Evolutionary conservation across 2,329 filamentous ascomycete genomes (phyloP).

Genomic region (Exserohilum turcica): DNA sequence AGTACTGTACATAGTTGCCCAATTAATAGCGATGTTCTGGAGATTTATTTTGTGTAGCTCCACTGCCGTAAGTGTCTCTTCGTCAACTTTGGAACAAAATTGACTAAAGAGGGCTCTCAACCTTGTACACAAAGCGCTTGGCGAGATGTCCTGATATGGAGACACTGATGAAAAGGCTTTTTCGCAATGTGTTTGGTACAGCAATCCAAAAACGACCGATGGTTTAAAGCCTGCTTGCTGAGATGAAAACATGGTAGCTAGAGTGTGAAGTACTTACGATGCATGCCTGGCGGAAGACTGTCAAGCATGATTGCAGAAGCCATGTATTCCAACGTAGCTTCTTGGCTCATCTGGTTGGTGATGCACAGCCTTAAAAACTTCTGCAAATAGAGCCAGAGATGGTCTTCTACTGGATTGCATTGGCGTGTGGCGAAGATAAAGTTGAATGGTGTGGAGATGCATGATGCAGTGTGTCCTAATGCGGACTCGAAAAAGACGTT

Average conservation of each 20-base stretch:
- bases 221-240: slow-evolving; percentile 7
- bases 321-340: slow-evolving; percentile 13
- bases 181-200: slow-evolving; percentile 9
- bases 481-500: slow-evolving; percentile 14
- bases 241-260: neutral
- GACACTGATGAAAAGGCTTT: slow-evolving; percentile 1
- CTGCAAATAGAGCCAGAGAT: slow-evolving; percentile 6
- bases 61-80: neutral
- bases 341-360: slow-evolving; percentile 1
- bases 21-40: slow-evolving; percentile 10
- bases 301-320: slow-evolving; percentile 9
- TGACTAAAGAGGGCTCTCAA: slow-evolving; percentile 2
- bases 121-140: slow-evolving; percentile 1
- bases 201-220: neutral
- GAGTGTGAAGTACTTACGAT: slow-evolving; percentile 17
- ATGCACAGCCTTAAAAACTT: slow-evolving; percentile 10
- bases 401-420: slow-evolving; percentile 10
- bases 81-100: slow-evolving; percentile 4
- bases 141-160: neutral
- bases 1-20: slow-evolving; percentile 10
- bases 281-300: slow-evolving; percentile 10
- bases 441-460: slow-evolving; percentile 1
- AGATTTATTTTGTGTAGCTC: slow-evolving; percentile 13
- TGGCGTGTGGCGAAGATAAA: slow-evolving; percentile 11
- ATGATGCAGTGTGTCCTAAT: slow-evolving; percentile 8